These are phyloP conservation scores for Colletotrichum sp. DNA, from an alignment of 2,329 filamentous ascomycete genomes.

Conservation along the genomic window DNA sequence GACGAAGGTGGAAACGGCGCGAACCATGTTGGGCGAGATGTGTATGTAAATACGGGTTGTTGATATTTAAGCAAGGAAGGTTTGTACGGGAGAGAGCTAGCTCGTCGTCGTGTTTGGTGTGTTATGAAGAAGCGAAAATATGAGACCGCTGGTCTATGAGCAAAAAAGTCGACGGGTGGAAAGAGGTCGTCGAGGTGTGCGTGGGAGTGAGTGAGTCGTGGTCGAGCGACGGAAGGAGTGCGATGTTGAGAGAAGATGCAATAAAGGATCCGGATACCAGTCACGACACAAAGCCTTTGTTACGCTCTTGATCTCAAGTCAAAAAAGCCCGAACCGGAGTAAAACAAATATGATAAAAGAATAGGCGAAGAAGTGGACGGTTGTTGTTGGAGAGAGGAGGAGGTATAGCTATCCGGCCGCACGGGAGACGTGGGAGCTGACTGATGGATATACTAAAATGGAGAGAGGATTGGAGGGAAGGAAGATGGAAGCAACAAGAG, in stretches of 20 bases:
- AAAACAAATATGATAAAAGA: constrained; percentile 17
- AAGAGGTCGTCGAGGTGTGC: constrained; percentile 13
- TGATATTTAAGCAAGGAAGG: constrained; percentile 7
- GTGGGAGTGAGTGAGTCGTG: constrained; percentile 7
- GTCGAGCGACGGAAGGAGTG: constrained; percentile 2
- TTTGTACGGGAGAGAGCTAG: constrained; percentile 19
- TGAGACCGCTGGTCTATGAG: constrained; percentile 19
- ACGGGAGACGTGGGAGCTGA: background rate
- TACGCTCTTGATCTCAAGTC: background rate
- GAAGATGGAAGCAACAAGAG: background rate
- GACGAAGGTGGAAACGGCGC: constrained; percentile 21
- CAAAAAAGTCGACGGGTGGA: background rate
- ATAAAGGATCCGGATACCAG: constrained; percentile 18
- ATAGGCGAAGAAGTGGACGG: constrained; percentile 13
- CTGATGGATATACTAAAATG: constrained; percentile 7
- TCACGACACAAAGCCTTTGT: constrained; percentile 19
- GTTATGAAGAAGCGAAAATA: constrained; percentile 15
- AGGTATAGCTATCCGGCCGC: constrained; percentile 12
- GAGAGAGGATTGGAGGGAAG: background rate
- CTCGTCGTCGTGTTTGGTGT: constrained; percentile 13
- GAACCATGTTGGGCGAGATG: constrained; percentile 26
- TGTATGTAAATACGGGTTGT: background rate
- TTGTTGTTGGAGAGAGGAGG: background rate
- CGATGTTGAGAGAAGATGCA: constrained; percentile 1
- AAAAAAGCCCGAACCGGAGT: constrained; percentile 7